A percentile compares a stretch with the other conserved stretches of the same genome.
These are phyloP conservation scores for Aspergillus kassunensis DNA, from an alignment of 495 filamentous ascomycete species.

Conservation along the genomic window DNA sequence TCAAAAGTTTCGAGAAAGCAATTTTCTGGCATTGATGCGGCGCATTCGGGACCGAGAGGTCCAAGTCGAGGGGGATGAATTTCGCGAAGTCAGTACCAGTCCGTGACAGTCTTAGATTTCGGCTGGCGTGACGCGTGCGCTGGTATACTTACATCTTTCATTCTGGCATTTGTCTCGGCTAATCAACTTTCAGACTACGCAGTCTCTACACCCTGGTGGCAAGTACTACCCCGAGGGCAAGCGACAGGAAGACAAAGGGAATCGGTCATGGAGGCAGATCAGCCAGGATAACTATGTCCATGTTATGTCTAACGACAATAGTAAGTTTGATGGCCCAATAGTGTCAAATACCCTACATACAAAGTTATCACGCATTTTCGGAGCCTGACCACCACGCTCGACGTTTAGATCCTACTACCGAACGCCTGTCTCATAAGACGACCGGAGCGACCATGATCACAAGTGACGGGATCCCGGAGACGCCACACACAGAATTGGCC, in stretches of 20 bases:
- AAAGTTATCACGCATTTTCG: neutral
- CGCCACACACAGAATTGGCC: neutral
- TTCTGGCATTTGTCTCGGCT: slow-evolving; percentile 33
- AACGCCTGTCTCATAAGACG: neutral
- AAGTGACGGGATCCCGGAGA: slow-evolving; percentile 1
- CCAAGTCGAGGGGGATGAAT: slow-evolving; percentile 49
- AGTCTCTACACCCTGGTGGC: slow-evolving; percentile 52
- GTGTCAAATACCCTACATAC: slow-evolving; percentile 1
- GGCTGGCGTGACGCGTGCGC: slow-evolving; percentile 35
- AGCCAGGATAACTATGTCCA: slow-evolving; percentile 5
- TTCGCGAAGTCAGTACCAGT: slow-evolving; percentile 53
- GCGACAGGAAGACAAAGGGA: slow-evolving; percentile 7
- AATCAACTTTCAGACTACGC: slow-evolving; percentile 35
- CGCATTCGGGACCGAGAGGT: slow-evolving; percentile 53
- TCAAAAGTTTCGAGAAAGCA: slow-evolving; percentile 73
- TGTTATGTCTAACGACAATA: slow-evolving; percentile 5
- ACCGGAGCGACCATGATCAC: neutral
- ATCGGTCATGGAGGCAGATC: neutral
- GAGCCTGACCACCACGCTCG: slow-evolving; percentile 8
- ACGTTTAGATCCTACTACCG: slow-evolving; percentile 3
- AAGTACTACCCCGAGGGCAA: slow-evolving; percentile 40
- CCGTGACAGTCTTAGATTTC: slow-evolving; percentile 38
- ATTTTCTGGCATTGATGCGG: slow-evolving; percentile 74
- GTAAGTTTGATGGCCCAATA: slow-evolving; percentile 14
- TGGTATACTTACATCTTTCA: slow-evolving; percentile 34